These are phyloP conservation scores for Viola pubescens DNA, from an alignment of 441 rosid genomes.

Conservation along the genomic window DNA sequence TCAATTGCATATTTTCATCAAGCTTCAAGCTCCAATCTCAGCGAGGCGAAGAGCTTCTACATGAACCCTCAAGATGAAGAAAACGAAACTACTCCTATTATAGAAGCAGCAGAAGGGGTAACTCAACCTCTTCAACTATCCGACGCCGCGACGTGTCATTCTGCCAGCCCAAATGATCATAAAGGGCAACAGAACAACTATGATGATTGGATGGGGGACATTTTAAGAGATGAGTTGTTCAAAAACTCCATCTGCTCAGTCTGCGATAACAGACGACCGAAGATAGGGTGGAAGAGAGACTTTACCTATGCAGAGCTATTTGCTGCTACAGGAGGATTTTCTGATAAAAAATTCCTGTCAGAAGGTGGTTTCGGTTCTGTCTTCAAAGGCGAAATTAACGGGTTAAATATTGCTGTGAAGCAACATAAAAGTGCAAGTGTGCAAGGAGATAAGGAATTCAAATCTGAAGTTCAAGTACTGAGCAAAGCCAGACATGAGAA, in stretches of 20 bases:
- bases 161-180: conserved; percentile 21
- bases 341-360: conserved; percentile 29
- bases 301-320: conserved; percentile 45
- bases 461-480: conserved; percentile 73
- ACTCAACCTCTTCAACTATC: conserved; percentile 19
- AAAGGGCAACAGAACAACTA: conserved; percentile 14
- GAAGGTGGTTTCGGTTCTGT: conserved; percentile 54
- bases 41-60: conserved; percentile 17
- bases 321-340: conserved; percentile 52
- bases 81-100: conserved; percentile 9
- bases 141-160: conserved; percentile 7
- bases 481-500: conserved; percentile 80
- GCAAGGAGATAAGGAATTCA: conserved; percentile 77
- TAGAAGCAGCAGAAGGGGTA: conserved; percentile 23
- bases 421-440: conserved; percentile 72
- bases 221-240: conserved; percentile 22
- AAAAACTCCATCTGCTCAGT: conserved; percentile 34
- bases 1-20: conserved; percentile 13
- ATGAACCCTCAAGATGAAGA: conserved; percentile 22
- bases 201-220: conserved; percentile 23
- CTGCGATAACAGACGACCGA: conserved; percentile 47
- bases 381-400: conserved; percentile 31
- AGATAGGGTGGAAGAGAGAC: conserved; percentile 36
- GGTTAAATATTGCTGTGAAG: conserved; percentile 74
- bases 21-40: conserved; percentile 23